phyloP scores from a whole-genome alignment of 106 monocot genomes.

The Platanthera guangdongensis region DNA sequence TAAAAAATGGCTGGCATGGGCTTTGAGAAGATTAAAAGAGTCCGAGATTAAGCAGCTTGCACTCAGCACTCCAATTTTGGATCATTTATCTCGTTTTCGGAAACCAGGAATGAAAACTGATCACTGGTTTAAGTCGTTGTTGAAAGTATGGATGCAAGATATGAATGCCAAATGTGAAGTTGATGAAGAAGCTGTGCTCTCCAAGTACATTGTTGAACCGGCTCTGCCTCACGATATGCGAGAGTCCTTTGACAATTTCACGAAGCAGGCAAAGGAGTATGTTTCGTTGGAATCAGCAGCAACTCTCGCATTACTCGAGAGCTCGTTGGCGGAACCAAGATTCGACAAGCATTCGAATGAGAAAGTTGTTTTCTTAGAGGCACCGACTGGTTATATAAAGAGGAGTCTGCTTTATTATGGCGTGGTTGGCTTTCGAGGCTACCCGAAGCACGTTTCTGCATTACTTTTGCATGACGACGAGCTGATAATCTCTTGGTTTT shows the following conservation, averaged over 20 bases:
- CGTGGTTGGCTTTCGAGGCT: conserved; percentile 48
- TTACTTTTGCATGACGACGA: conserved; percentile 74
- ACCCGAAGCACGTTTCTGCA: conserved; percentile 46
- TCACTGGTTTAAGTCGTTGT: conserved; percentile 78
- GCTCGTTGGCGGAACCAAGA: neutral
- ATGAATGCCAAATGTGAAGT: conserved; percentile 35
- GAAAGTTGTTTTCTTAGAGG: conserved; percentile 41
- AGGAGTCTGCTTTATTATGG: conserved; percentile 61
- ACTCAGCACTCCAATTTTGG: conserved; percentile 74
- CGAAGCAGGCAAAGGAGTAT: conserved; percentile 47
- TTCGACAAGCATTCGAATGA: neutral
- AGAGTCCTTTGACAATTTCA: conserved; percentile 68
- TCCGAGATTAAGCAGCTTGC: conserved; percentile 78
- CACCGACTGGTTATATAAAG: conserved; percentile 39
- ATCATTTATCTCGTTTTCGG: conserved; percentile 62
- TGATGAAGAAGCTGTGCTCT: conserved; percentile 40
- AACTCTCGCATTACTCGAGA: conserved; percentile 32
- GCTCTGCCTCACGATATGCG: conserved; percentile 61
- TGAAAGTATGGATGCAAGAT: conserved; percentile 90
- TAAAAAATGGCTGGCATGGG: conserved; percentile 84
- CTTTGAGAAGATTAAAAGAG: conserved; percentile 78
- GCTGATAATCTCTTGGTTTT: conserved; percentile 75
- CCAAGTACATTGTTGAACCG: conserved; percentile 71
- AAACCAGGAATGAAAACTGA: conserved; percentile 97
- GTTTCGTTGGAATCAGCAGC: conserved; percentile 52